Evolutionary conservation across 83 land plant species (phyloP).

Genomic region (Isoetes engelmannii): DNA sequence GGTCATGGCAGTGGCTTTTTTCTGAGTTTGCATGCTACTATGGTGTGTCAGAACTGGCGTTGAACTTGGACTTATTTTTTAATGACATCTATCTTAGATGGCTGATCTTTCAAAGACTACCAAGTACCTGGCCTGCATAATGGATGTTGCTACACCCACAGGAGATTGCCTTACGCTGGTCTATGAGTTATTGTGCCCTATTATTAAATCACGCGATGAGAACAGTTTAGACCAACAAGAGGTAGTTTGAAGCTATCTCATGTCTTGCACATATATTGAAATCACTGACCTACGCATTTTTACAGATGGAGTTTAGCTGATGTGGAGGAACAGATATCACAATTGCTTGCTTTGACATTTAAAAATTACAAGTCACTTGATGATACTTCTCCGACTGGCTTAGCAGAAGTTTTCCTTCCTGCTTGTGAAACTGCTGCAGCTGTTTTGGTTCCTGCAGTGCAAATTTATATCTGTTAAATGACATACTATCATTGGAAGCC

Average conservation of each 20-base stretch:
- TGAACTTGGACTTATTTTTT: background rate
- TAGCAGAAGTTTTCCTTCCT: background rate
- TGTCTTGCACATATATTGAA: background rate
- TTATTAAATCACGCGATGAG: background rate
- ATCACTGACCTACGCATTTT: no score
- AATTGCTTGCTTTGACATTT: constrained; percentile 1
- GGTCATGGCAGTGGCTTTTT: constrained; percentile 1
- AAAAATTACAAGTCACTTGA: constrained; percentile 7
- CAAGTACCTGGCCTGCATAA: constrained; percentile 6
- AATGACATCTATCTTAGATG: background rate
- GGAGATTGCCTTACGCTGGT: background rate
- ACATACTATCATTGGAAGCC: constrained; percentile 5
- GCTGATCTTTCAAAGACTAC: background rate
- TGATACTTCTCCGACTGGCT: constrained; percentile 4
- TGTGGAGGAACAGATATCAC: background rate
- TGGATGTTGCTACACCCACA: constrained; percentile 8
- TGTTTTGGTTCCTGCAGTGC: background rate
- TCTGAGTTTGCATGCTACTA: constrained; percentile 1
- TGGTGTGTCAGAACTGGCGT: constrained; percentile 1
- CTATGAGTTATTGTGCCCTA: background rate
- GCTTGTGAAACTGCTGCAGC: constrained; percentile 1
- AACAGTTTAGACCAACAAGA: background rate
- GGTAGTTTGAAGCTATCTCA: background rate
- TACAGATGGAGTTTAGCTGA: constrained; percentile 3
- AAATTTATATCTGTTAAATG: background rate